A percentile compares a stretch with the other conserved stretches of the same genome.
Evolutionary conservation across 495 filamentous ascomycete genomes (phyloP).

Genomic region (Staphylotrichum longicolle): DNA sequence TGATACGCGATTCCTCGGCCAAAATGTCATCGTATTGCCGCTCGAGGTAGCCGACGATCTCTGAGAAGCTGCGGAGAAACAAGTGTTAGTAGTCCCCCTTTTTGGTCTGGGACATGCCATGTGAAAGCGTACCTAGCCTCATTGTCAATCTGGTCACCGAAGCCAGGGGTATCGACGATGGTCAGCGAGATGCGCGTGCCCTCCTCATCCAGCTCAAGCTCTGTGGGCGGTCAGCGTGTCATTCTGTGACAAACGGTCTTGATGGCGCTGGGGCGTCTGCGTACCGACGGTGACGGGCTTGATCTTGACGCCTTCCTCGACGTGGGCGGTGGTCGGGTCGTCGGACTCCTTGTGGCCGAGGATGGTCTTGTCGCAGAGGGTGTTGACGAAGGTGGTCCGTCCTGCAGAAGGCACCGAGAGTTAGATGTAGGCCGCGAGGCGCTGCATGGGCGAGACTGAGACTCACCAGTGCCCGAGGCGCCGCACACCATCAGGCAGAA

Average conservation of each 20-base stretch:
- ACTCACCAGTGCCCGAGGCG: slow-evolving; percentile 93
- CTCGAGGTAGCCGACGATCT: slow-evolving; percentile 97
- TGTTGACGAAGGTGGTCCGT: slow-evolving; percentile 98
- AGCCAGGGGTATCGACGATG: slow-evolving; percentile 97
- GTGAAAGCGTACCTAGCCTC: slow-evolving; percentile 73
- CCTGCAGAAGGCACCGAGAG: slow-evolving; percentile 51
- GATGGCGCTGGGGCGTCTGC: slow-evolving; percentile 35
- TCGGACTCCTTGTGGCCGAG: slow-evolving; percentile 85
- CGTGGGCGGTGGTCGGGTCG: slow-evolving; percentile 80
- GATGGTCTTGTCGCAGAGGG: slow-evolving; percentile 92
- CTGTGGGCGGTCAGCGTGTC: slow-evolving; percentile 41
- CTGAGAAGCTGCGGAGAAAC: slow-evolving; percentile 68
- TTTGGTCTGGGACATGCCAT: slow-evolving; percentile 66
- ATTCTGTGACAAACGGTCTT: not conserved
- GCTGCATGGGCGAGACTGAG: slow-evolving; percentile 6
- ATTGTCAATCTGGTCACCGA: slow-evolving; percentile 98
- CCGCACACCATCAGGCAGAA: slow-evolving; percentile 99
- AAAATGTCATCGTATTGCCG: slow-evolving; percentile 99
- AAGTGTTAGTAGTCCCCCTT: slow-evolving; percentile 47
- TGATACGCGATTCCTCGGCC: slow-evolving; percentile 98
- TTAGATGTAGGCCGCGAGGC: slow-evolving; percentile 24
- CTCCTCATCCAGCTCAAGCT: slow-evolving; percentile 96
- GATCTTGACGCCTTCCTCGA: slow-evolving; percentile 96
- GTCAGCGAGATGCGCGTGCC: slow-evolving; percentile 97
- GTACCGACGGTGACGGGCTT: slow-evolving; percentile 96